Base-by-base conservation (phyloP, 2,329 filamentous ascomycete genomes). In the Exophiala aquamarina region DNA sequence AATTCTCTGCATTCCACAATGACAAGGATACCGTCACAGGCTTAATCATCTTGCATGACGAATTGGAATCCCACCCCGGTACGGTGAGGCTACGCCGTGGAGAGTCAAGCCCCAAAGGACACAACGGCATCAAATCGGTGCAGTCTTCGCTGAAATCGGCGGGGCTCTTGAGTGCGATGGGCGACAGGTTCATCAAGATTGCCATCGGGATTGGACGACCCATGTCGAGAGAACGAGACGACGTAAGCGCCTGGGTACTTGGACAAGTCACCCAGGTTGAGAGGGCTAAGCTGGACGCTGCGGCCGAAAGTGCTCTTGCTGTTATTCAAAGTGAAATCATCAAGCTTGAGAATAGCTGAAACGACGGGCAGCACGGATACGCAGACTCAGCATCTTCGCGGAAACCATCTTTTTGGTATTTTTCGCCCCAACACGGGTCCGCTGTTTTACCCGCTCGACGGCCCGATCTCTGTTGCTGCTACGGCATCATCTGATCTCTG, bases 151-250 rank as follows among this genome's bases (percentile, higher is more conserved):
- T 60, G 11, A 50, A 53, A 31, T 48, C 54, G 1, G 52, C 48
- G 2, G 52, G 51, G 2, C 9, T 57, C 10, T 76, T 81, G 45
- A 69, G 72, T 14, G 70, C 63, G 41, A 55, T 89, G 72, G 71
- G 76, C 64, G 63, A 71, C 5, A 67, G 69, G 20, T 72, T 76
- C 56, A 66, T 77, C 60, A 75, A 87, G 49, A 80, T 97, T 41
- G 84, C 87, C 0, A 72, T 97, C 10, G 93, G 93, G 0, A 95
- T 97, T 69, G 91, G 89, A n/a, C 73, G 93, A 36, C 92, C 92
- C 10, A 29, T 44, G 2, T 84, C 78, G 53, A 76, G 90, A 54
- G 83, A 89, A 40, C 72, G 75, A 17, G 70, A 72, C 31, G 80
- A 79, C 2, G 90, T 97, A 8, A 80, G 84, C 34, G 72, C 80